A percentile compares a stretch with the other conserved stretches of the same genome.
These are phyloP conservation scores for Fusarium piperis DNA, from an alignment of 2,329 filamentous ascomycete species.

Conservation along the genomic window DNA sequence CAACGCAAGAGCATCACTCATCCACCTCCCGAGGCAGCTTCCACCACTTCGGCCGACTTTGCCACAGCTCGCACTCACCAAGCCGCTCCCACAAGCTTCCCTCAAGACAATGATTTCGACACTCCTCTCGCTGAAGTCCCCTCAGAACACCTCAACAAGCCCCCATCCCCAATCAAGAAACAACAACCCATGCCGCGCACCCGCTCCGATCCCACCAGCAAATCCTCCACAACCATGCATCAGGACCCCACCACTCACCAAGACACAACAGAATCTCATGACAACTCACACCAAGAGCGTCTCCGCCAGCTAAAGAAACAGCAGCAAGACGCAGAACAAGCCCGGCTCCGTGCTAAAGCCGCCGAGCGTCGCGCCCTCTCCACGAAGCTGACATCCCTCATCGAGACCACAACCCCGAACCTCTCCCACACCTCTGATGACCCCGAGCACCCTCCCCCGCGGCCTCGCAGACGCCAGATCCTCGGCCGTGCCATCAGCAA, in stretches of 20 bases:
- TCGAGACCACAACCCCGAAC: constrained; percentile 45
- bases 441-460: constrained; percentile 24
- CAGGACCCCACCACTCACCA: constrained; percentile 7
- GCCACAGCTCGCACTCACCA: constrained; percentile 54
- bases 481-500: constrained; percentile 69
- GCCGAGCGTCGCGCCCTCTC: constrained; percentile 55
- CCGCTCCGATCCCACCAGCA: constrained; percentile 53
- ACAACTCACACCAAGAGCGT: neutral
- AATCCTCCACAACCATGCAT: neutral
- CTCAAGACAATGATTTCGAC: constrained; percentile 36
- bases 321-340: constrained; percentile 33
- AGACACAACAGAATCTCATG: neutral
- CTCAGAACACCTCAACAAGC: constrained; percentile 54
- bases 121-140: constrained; percentile 55
- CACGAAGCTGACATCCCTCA: constrained; percentile 55
- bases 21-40: constrained; percentile 22
- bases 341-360: constrained; percentile 43
- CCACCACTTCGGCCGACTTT: constrained; percentile 50
- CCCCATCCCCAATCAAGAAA: constrained; percentile 48
- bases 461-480: constrained; percentile 58
- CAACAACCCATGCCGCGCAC: constrained; percentile 29
- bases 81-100: constrained; percentile 39
- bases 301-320: constrained; percentile 18
- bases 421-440: constrained; percentile 28
- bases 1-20: constrained; percentile 13